Percentiles rank a stretch among this genome's conserved stretches.
Evolutionary conservation across 2,329 filamentous ascomycete species (phyloP).

Genomic region (Arachnopeziza araneosa): DNA sequence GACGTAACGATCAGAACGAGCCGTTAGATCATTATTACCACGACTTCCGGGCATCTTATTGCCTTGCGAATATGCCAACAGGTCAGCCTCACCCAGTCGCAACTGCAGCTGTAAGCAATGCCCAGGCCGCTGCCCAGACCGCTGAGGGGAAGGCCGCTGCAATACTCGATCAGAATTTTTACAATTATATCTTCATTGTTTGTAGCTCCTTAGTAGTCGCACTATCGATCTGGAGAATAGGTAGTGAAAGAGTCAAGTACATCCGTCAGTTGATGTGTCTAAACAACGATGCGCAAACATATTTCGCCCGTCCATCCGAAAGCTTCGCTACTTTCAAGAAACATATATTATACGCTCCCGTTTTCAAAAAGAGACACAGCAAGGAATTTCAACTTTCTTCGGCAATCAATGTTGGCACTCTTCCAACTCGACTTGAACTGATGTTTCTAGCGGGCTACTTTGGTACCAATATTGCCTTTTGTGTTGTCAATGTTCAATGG

Average conservation of each 20-base stretch:
- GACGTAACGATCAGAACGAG: no score
- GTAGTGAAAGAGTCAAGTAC: slow-evolving; percentile 57
- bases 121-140: no score
- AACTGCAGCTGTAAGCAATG: no score
- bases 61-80: no score
- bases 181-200: slow-evolving; percentile 56
- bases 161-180: slow-evolving; percentile 45
- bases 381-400: slow-evolving; percentile 62
- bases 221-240: slow-evolving; percentile 62
- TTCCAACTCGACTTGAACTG: slow-evolving; percentile 72
- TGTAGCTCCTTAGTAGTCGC: slow-evolving; percentile 58
- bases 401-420: slow-evolving; percentile 66
- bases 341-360: slow-evolving; percentile 62
- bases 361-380: slow-evolving; percentile 72
- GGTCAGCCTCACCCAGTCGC: no score
- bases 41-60: no score
- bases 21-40: no score
- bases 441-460: slow-evolving; percentile 63
- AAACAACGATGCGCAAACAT: slow-evolving; percentile 72
- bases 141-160: no score
- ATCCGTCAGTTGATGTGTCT: slow-evolving; percentile 70
- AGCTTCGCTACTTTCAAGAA: slow-evolving; percentile 57
- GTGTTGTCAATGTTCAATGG: slow-evolving; percentile 60
- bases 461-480: slow-evolving; percentile 72
- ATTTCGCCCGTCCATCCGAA: slow-evolving; percentile 59